Evolutionary conservation across 495 filamentous ascomycete species (phyloP).

Genomic region (Hypoxylon fragiforme): DNA sequence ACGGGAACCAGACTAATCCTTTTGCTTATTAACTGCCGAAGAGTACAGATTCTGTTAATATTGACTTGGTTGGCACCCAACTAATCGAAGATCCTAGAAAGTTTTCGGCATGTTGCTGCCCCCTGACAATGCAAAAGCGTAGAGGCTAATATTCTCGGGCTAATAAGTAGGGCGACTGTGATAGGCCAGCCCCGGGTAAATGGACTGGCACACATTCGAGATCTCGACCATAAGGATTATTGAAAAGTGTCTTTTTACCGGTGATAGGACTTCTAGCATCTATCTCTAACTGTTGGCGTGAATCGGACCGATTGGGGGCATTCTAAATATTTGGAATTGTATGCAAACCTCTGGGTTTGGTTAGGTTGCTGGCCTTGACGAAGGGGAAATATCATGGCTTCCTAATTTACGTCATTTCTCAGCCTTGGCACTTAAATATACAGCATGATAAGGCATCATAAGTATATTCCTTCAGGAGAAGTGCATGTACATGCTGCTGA

Average conservation of each 20-base stretch:
- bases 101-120: slow-evolving; percentile 12
- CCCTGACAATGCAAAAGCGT: slow-evolving; percentile 3
- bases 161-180: slow-evolving; percentile 14
- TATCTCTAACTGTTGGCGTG: slow-evolving; percentile 6
- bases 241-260: slow-evolving; percentile 14
- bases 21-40: slow-evolving; percentile 33
- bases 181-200: slow-evolving; percentile 30
- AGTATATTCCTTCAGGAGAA: too few relatives aligned
- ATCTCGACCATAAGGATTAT: slow-evolving; percentile 4
- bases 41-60: slow-evolving; percentile 27
- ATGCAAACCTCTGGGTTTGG: slow-evolving; percentile 1
- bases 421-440: background rate
- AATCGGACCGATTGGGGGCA: background rate
- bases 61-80: slow-evolving; percentile 29
- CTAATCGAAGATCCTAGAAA: slow-evolving; percentile 25
- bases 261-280: slow-evolving; percentile 1
- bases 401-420: background rate
- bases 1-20: background rate
- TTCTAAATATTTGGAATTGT: background rate
- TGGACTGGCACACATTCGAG: slow-evolving; percentile 1
- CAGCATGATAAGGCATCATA: too few relatives aligned
- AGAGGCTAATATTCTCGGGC: slow-evolving; percentile 32
- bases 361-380: background rate
- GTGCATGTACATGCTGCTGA: too few relatives aligned
- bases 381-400: too few relatives aligned